These are phyloP conservation scores for Phlegmacium glaucopus DNA, from an alignment of 768 basidiomycete species.

Conservation along the genomic window DNA sequence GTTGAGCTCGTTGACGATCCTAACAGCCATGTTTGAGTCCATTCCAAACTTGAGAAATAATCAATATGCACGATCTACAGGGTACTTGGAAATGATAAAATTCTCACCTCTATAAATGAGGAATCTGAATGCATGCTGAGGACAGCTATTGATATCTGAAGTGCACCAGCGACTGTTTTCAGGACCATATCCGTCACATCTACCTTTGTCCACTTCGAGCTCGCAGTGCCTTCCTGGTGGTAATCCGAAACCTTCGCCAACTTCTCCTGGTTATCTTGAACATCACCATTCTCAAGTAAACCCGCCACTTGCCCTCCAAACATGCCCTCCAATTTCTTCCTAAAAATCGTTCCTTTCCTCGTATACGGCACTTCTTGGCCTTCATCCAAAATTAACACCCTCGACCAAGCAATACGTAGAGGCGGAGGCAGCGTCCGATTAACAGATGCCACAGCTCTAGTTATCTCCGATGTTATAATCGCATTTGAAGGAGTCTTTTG, in stretches of 20 bases:
- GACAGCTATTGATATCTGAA: slow-evolving; percentile 8
- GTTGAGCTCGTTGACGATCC: slow-evolving; percentile 25
- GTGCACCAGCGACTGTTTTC: slow-evolving; percentile 10
- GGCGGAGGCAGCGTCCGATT: slow-evolving; percentile 24
- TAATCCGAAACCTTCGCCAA: neutral
- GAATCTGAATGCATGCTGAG: slow-evolving; percentile 11
- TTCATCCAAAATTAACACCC: slow-evolving; percentile 18
- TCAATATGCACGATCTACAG: neutral
- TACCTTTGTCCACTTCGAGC: slow-evolving; percentile 1
- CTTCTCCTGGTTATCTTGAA: neutral
- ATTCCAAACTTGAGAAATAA: slow-evolving; percentile 22
- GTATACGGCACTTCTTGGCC: slow-evolving; percentile 21
- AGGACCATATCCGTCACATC: slow-evolving; percentile 4
- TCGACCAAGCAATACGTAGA: slow-evolving; percentile 23
- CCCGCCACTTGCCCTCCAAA: slow-evolving; percentile 16
- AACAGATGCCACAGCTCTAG: slow-evolving; percentile 17
- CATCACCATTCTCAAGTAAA: neutral
- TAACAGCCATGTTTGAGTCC: slow-evolving; percentile 24
- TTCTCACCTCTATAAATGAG: slow-evolving; percentile 25
- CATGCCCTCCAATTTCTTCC: slow-evolving; percentile 24
- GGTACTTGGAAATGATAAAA: neutral
- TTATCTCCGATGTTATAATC: slow-evolving; percentile 11
- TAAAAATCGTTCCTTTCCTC: slow-evolving; percentile 22
- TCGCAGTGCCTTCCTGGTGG: neutral
- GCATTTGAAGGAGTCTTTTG: too few species aligned